Evolutionary conservation across 2,329 filamentous ascomycete genomes (phyloP).

Genomic region (Tricladium varicosporioides): DNA sequence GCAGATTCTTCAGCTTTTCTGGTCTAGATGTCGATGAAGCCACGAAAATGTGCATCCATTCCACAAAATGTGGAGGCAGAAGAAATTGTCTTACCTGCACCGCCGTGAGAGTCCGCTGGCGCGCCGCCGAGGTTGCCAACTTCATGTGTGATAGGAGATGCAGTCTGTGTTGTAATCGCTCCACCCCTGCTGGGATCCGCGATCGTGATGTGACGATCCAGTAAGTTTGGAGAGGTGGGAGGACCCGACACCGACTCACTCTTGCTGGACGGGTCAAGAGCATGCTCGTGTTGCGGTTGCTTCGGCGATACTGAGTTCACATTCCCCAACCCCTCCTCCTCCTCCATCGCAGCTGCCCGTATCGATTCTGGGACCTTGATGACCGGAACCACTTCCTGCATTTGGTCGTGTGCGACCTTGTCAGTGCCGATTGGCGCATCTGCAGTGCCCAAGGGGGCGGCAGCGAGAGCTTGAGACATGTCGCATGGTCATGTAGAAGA

Average conservation of each 20-base stretch:
- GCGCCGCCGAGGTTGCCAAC: not conserved
- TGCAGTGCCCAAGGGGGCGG: conserved; percentile 18
- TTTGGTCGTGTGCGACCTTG: conserved; percentile 15
- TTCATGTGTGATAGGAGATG: conserved; percentile 4
- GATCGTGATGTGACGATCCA: not conserved
- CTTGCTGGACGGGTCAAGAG: not conserved
- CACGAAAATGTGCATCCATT: not conserved
- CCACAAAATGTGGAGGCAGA: not conserved
- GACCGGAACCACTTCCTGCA: conserved; percentile 5
- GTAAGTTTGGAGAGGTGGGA: not conserved
- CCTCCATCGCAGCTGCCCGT: not conserved
- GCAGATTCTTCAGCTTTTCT: conserved; percentile 8
- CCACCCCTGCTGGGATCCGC: not conserved
- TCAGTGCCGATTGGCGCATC: conserved; percentile 10
- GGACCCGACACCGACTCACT: not conserved
- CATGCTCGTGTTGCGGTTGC: not conserved
- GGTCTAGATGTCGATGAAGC: conserved; percentile 9
- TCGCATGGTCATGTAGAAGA: conserved; percentile 13
- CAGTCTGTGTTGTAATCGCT: conserved; percentile 2
- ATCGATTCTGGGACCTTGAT: not conserved
- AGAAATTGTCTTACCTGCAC: conserved; percentile 12
- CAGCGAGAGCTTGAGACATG: conserved; percentile 23
- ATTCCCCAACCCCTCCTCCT: not conserved
- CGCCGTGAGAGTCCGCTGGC: conserved; percentile 1
- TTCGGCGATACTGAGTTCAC: not conserved